A percentile compares a stretch with the other conserved stretches of the same genome.
Evolutionary conservation across 192 early-diverging fungal species (phyloP).

Genomic region (Backusella westeae): DNA sequence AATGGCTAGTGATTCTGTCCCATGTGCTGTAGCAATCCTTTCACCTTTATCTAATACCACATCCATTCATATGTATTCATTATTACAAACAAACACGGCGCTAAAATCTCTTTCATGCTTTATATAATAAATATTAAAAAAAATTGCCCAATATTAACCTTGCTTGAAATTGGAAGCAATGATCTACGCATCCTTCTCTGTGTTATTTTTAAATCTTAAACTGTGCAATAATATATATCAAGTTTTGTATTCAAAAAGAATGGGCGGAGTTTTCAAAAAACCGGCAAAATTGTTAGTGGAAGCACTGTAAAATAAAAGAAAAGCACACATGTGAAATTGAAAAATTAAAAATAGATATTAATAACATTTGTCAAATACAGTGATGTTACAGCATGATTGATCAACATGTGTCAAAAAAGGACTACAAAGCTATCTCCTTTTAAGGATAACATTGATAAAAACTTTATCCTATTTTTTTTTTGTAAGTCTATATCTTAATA

Average conservation of each 20-base stretch:
- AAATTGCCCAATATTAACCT: no score
- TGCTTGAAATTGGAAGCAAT: no score
- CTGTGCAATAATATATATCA: no score
- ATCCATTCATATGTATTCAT: constrained; percentile 7
- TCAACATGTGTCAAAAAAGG: constrained; percentile 5
- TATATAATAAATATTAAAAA: no score
- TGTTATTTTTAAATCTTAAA: no score
- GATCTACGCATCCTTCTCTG: no score
- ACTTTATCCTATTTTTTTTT: background rate
- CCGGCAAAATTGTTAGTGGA: no score
- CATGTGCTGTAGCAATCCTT: constrained; percentile 12
- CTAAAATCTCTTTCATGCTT: no score
- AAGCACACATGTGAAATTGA: background rate
- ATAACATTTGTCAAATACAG: background rate
- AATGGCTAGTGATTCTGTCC: background rate
- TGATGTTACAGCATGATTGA: background rate
- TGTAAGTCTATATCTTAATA: background rate
- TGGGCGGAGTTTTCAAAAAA: no score
- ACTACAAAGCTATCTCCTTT: background rate
- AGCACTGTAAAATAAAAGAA: background rate
- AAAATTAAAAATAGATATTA: background rate
- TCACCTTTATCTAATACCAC: constrained; percentile 17
- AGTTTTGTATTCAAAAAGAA: no score
- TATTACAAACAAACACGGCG: background rate
- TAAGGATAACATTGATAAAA: background rate